Evolutionary conservation across 495 filamentous ascomycete species (phyloP).

Genomic region (Hamigera avellanea): DNA sequence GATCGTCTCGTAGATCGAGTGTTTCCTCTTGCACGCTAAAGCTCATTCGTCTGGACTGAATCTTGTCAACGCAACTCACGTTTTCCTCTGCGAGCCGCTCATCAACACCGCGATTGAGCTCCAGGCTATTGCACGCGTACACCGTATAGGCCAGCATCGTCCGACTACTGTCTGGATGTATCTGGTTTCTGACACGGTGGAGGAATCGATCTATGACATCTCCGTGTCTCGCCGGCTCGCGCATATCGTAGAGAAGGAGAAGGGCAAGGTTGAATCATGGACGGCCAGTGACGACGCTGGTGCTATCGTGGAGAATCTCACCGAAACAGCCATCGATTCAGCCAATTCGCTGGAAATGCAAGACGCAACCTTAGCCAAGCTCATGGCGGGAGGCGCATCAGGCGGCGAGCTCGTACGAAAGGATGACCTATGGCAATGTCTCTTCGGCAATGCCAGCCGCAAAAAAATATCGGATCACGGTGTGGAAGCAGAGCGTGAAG

Average conservation of each 20-base stretch:
- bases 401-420: constrained; percentile 74
- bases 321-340: constrained; percentile 55
- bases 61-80: constrained; percentile 83
- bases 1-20: constrained; percentile 43
- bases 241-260: constrained; percentile 49
- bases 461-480: constrained; percentile 10
- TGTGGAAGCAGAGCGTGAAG: constrained; percentile 24
- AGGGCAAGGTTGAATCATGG: constrained; percentile 9
- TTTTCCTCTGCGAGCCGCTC: constrained; percentile 88
- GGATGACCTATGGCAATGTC: constrained; percentile 79
- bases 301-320: constrained; percentile 17
- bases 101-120: constrained; percentile 88
- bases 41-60: constrained; percentile 82
- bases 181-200: constrained; percentile 74
- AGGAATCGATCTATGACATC: constrained; percentile 79
- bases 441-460: constrained; percentile 49
- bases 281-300: constrained; percentile 16
- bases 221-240: constrained; percentile 66
- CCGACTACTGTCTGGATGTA: constrained; percentile 95
- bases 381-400: constrained; percentile 56
- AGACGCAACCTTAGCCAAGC: constrained; percentile 47
- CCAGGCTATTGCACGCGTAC: constrained; percentile 87
- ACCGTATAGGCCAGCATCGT: constrained; percentile 82
- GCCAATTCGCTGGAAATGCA: constrained; percentile 79
- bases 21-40: constrained; percentile 80